A percentile compares a stretch with the other conserved stretches of the same genome.
Evolutionary conservation across 164 flowering plant genomes (phyloP).

Genomic region (Platanus orientalis): DNA sequence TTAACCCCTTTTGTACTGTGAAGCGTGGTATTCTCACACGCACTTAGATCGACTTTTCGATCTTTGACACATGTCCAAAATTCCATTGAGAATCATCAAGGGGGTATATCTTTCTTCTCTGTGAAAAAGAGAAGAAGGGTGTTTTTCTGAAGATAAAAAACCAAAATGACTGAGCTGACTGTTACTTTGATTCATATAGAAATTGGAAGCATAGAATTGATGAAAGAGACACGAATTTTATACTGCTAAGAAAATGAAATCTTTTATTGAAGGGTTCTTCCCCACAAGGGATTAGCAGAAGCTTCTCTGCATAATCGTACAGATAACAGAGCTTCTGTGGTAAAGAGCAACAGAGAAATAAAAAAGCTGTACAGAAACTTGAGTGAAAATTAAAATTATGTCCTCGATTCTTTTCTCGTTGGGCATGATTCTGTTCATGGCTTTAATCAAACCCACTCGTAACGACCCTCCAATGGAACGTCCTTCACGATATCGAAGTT

Average conservation of each 20-base stretch:
- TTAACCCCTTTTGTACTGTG: too few relatives aligned
- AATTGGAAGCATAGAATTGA: not conserved
- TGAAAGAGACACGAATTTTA: not conserved
- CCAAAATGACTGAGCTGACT: too few relatives aligned
- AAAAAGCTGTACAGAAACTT: not conserved
- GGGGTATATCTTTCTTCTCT: too few relatives aligned
- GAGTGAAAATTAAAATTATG: not conserved
- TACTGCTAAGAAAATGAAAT: not conserved
- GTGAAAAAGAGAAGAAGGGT: too few relatives aligned
- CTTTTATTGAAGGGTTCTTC: not conserved
- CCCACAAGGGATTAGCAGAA: constrained; percentile 8
- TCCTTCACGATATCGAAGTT: constrained; percentile 69
- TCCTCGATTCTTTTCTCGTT: not conserved
- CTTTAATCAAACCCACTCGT: constrained; percentile 63
- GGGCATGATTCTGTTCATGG: constrained; percentile 22
- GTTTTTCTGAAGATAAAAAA: too few relatives aligned
- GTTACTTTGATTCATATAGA: not conserved
- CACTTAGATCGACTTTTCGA: too few relatives aligned
- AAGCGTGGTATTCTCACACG: too few relatives aligned
- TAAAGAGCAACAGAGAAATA: not conserved
- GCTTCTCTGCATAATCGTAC: constrained; percentile 15
- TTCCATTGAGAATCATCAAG: too few relatives aligned
- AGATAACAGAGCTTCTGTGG: constrained; percentile 10
- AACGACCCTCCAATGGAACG: constrained; percentile 63
- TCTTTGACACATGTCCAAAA: too few relatives aligned